Conservation (phyloP, 331 rosid genomes). For the Spiraea crenata region DNA sequence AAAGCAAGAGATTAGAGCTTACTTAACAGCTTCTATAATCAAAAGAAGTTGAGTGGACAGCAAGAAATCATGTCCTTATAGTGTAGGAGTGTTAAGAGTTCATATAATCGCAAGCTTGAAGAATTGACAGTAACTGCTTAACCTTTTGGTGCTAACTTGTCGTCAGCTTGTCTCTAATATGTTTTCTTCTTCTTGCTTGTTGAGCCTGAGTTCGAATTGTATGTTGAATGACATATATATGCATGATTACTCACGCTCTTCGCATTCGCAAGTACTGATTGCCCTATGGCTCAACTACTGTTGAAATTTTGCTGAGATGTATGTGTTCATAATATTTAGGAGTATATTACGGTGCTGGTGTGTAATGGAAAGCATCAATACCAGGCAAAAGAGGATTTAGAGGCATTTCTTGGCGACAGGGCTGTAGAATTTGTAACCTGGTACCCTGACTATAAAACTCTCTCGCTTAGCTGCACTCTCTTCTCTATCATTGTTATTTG, state of each 20-base stretch:
- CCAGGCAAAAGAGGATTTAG: constrained; percentile 35
- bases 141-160: background rate
- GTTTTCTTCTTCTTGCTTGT: background rate
- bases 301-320: background rate
- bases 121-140: no score
- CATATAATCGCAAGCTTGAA: no score
- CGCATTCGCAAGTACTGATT: background rate
- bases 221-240: background rate
- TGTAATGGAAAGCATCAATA: constrained; percentile 38
- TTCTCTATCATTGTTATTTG: background rate
- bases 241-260: background rate
- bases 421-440: constrained; percentile 30
- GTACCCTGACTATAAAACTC: constrained; percentile 8
- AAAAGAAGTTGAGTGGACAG: constrained; percentile 1
- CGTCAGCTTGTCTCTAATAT: background rate
- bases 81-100: background rate
- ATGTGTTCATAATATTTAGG: constrained; percentile 4
- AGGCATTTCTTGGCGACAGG: constrained; percentile 25
- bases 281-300: background rate
- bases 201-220: background rate
- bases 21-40: background rate
- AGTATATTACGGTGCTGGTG: constrained; percentile 30
- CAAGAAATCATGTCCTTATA: background rate
- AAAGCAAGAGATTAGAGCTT: background rate
- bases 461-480: background rate